Evolutionary conservation across 164 flowering plant genomes (phyloP).

Genomic region (Umbilicus rupestris): DNA sequence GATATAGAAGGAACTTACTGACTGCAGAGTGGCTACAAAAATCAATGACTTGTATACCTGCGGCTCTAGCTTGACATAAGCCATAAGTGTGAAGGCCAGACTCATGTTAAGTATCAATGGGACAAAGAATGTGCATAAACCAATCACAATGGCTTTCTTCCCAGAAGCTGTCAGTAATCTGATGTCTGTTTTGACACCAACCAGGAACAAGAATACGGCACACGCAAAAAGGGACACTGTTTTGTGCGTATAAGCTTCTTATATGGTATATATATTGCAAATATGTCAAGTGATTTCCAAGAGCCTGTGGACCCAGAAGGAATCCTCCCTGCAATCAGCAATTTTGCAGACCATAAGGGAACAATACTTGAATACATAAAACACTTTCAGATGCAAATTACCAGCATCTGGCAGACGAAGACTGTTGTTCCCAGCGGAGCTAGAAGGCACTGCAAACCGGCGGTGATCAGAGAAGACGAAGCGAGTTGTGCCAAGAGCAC

Average conservation of each 20-base stretch:
- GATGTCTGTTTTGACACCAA: slow-evolving; percentile 18
- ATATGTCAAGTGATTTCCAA: slow-evolving; percentile 3
- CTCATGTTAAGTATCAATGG: slow-evolving; percentile 2
- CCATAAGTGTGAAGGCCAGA: not conserved
- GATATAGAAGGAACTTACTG: slow-evolving; percentile 16
- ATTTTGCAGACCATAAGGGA: not conserved
- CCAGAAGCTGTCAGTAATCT: slow-evolving; percentile 14
- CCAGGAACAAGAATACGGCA: slow-evolving; percentile 13
- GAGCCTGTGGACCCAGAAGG: slow-evolving; percentile 9
- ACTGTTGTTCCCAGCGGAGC: not conserved
- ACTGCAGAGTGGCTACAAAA: slow-evolving; percentile 5
- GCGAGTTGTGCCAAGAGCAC: not conserved
- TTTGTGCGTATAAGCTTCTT: slow-evolving; percentile 5
- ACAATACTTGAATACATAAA: no score
- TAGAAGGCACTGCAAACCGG: not conserved
- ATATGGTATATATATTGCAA: not conserved
- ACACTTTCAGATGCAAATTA: not conserved
- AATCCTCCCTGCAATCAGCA: slow-evolving; percentile 13
- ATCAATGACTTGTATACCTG: not conserved
- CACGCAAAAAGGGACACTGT: slow-evolving; percentile 13
- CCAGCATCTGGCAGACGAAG: slow-evolving; percentile 6
- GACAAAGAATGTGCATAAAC: slow-evolving; percentile 8
- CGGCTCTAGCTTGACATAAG: not conserved
- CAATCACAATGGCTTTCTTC: slow-evolving; percentile 15
- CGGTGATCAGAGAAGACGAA: not conserved